Evolutionary conservation across 2,329 filamentous ascomycete genomes (phyloP).

Genomic region (Ceratocystis diversiconidia): DNA sequence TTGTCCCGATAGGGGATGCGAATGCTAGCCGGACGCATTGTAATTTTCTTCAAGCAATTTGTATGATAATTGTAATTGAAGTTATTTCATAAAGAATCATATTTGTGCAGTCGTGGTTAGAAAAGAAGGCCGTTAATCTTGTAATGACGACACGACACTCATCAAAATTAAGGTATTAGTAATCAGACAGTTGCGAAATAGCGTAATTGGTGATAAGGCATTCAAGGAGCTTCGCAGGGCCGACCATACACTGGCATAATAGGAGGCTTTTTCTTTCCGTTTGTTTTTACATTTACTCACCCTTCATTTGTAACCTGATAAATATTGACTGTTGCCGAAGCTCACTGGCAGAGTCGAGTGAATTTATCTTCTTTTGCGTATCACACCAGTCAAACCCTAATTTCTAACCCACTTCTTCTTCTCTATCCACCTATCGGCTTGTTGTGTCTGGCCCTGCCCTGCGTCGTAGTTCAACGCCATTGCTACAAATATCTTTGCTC

Average conservation of each 20-base stretch:
- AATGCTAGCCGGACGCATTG: slow-evolving; percentile 58
- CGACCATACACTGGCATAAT: too few relatives aligned
- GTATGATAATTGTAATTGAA: not conserved
- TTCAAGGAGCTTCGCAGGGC: not conserved
- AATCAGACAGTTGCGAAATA: slow-evolving; percentile 1
- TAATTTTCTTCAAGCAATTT: not conserved
- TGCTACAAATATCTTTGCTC: not conserved
- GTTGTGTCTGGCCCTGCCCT: not conserved
- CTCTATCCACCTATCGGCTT: not conserved
- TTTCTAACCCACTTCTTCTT: not conserved
- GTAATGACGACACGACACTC: not conserved
- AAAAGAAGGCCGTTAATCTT: not conserved
- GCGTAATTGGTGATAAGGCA: not conserved
- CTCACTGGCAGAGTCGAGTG: not conserved
- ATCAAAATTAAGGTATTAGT: slow-evolving; percentile 6
- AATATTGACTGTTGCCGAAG: not conserved
- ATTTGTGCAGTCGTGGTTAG: not conserved
- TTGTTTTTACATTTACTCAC: too few relatives aligned
- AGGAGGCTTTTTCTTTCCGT: too few relatives aligned
- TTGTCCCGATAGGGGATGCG: slow-evolving; percentile 84
- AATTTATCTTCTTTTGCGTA: not conserved
- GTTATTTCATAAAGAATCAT: not conserved
- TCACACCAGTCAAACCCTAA: not conserved
- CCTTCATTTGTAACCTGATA: too few relatives aligned
- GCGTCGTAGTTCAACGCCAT: not conserved